Evolutionary conservation across 371 early-diverging fungal genomes (phyloP), one percentile per base, ranked within the genome.

Genomic region (Rhizopus arrhizus): DNA sequence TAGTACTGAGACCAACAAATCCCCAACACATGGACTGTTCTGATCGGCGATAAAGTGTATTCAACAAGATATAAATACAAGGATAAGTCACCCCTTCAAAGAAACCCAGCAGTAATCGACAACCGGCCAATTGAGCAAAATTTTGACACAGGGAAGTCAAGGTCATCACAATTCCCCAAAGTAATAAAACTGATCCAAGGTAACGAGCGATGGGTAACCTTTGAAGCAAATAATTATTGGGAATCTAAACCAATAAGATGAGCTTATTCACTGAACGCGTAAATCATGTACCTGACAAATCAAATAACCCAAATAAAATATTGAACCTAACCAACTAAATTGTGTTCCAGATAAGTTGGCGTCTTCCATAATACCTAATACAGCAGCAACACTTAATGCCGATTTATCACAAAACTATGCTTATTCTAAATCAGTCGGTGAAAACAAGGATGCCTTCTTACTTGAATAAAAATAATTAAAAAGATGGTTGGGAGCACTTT

Each of bases 361-460:
- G 33, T 78, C 78, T 6, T 58, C 38, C 6, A 61, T 64, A 31
- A 78, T 61, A 9, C 78, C 75, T 11, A 74, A 48, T 1, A 78
- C 71, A 41, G 73, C 68, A 29, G 69, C 72, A 41, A 68, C 60
- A 38, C 68, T 69, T 13, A 78, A 42, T 31, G 71, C 65, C 15
- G 78, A 66, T 61, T 78, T 78, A 40, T 78, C 78, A 31, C 68
- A 70, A 46, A 76, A 76, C 72, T 76, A 62, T 22, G 41, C 12
- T 46, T 9, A 11, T 31, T 6, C 12, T 31, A 38, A 12, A n/a
- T 22, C 31, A 3, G 16, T 32, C 34, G 22, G 7, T 22, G 31
- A 7, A 41, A 4, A 46, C 6, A 15, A 15, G 34, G 12, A 38
- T 36, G 43, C 13, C 16, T 28, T 10, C 50, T 36, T 62, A 74